Conservation (phyloP, 257 asterid genomes). For the Ocimum tenuiflorum region DNA sequence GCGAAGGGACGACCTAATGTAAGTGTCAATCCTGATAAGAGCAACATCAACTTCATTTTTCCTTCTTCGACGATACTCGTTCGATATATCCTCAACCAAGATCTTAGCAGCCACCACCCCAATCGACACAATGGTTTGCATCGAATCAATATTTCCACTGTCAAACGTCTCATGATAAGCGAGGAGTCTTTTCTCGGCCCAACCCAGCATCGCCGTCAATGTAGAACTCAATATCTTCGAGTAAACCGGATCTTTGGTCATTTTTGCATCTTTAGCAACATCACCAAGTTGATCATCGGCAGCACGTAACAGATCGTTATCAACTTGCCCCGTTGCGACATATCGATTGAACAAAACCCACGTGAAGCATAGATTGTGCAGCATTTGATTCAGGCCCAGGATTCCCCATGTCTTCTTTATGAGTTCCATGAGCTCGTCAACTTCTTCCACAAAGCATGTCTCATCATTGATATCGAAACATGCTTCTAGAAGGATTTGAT, state of each 20-base stretch:
- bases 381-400: constrained; percentile 80
- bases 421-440: constrained; percentile 92
- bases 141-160: constrained; percentile 60
- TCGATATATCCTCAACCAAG: constrained; percentile 91
- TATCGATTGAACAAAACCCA: constrained; percentile 88
- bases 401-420: constrained; percentile 90
- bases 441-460: constrained; percentile 73
- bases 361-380: constrained; percentile 82
- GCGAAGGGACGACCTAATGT: constrained; percentile 92
- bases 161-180: constrained; percentile 96
- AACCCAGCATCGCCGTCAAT: constrained; percentile 84
- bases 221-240: constrained; percentile 76
- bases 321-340: constrained; percentile 84
- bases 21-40: constrained; percentile 88
- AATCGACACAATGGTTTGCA: constrained; percentile 80
- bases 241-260: constrained; percentile 65
- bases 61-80: constrained; percentile 85
- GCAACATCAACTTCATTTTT: constrained; percentile 87
- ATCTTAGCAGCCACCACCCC: constrained; percentile 85
- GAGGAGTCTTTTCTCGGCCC: constrained; percentile 97
- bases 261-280: constrained; percentile 86
- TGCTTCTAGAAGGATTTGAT: constrained; percentile 83
- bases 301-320: constrained; percentile 64
- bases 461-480: constrained; percentile 79
- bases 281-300: constrained; percentile 79